Evolutionary conservation across 352 stramenopile species (phyloP).

Genomic region (Globisporangium alternatum): DNA sequence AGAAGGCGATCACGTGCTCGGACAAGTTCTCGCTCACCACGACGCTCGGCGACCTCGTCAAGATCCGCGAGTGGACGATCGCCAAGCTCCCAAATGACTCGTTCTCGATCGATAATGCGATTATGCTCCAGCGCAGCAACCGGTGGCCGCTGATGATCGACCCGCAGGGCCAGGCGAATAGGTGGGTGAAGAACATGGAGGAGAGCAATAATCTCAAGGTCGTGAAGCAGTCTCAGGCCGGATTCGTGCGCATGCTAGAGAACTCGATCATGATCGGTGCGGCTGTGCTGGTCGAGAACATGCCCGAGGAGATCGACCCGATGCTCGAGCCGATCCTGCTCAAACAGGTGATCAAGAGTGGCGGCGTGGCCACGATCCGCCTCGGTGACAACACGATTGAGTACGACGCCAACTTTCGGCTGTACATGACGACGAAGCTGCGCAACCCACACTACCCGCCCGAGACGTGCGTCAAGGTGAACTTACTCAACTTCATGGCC

Average conservation of each 20-base stretch:
- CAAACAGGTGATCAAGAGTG: constrained; percentile 91
- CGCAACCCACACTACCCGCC: constrained; percentile 93
- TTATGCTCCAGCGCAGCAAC: constrained; percentile 91
- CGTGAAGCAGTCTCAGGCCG: constrained; percentile 90
- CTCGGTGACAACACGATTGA: constrained; percentile 94
- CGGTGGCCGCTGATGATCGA: constrained; percentile 97
- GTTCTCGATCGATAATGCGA: constrained; percentile 95
- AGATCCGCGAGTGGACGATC: constrained; percentile 94
- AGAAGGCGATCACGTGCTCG: constrained; percentile 81
- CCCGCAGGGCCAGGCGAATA: constrained; percentile 93
- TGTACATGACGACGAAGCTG: constrained; percentile 96
- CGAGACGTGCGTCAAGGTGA: constrained; percentile 96
- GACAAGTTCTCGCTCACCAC: constrained; percentile 75
- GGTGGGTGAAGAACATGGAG: constrained; percentile 96
- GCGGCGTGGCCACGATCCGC: constrained; percentile 88
- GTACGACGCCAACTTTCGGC: constrained; percentile 91
- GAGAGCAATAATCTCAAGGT: constrained; percentile 89
- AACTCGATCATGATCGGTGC: constrained; percentile 94
- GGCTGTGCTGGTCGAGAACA: constrained; percentile 92
- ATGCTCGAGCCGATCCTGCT: constrained; percentile 93
- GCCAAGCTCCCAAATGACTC: constrained; percentile 94
- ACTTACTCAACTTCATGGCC: constrained; percentile 96
- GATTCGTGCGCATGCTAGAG: constrained; percentile 94
- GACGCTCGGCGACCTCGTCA: constrained; percentile 90
- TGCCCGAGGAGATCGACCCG: constrained; percentile 92